phyloP scores from a whole-genome alignment of 1,139 yeast genomes.

The Kurtzmaniella quercitrusa region DNA sequence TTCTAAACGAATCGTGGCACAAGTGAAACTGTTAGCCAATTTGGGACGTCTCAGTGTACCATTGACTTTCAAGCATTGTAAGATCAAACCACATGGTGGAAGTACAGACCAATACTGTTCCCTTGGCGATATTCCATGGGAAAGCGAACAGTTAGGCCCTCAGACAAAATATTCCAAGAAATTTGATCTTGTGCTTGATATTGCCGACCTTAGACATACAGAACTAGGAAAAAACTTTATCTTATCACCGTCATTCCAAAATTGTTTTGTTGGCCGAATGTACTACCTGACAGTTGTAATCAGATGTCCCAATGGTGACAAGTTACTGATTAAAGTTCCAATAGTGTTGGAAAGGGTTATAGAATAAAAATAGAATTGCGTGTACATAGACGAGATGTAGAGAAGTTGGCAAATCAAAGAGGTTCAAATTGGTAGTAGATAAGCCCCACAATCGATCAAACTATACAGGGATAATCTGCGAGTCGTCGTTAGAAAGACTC shows the following conservation, averaged over 20 bases:
- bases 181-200: slow-evolving; percentile 20
- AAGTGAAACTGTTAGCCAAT: slow-evolving; percentile 22
- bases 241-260: slow-evolving; percentile 38
- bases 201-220: background rate
- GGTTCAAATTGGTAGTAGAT: no score
- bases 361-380: background rate
- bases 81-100: slow-evolving; percentile 8
- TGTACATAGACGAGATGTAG: background rate
- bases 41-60: slow-evolving; percentile 24
- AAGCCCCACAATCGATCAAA: no score
- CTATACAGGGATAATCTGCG: no score
- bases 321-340: slow-evolving; percentile 30
- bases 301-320: slow-evolving; percentile 26
- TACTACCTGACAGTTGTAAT: slow-evolving; percentile 31
- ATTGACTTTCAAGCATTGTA: slow-evolving; percentile 16
- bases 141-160: slow-evolving; percentile 15
- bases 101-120: slow-evolving; percentile 4
- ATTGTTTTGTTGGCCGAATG: slow-evolving; percentile 30
- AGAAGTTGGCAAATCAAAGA: no score
- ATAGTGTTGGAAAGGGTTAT: slow-evolving; percentile 18
- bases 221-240: slow-evolving; percentile 19
- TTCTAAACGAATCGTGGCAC: background rate
- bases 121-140: slow-evolving; percentile 20
- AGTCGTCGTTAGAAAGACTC: no score
- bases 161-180: slow-evolving; percentile 18